Conservation (phyloP, 495 filamentous ascomycete species). For the Glonium stellatum region DNA sequence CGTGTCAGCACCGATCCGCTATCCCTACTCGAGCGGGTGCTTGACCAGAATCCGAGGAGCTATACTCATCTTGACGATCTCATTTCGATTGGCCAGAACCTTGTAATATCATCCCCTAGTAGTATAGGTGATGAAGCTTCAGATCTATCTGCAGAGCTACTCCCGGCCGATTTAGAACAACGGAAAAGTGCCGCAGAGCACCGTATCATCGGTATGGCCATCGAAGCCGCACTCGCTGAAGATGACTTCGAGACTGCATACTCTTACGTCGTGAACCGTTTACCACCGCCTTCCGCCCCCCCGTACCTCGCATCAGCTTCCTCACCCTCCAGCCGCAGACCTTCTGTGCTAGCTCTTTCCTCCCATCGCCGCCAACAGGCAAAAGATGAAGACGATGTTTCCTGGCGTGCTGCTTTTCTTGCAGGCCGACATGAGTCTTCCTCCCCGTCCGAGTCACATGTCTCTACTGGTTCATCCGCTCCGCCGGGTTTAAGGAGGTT, state of each 20-base stretch:
- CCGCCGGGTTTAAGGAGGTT: slow-evolving; percentile 53
- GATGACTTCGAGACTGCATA: slow-evolving; percentile 97
- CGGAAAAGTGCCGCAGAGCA: slow-evolving; percentile 45
- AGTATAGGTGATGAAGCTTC: slow-evolving; percentile 40
- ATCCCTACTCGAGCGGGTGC: slow-evolving; percentile 72
- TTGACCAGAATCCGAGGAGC: slow-evolving; percentile 77
- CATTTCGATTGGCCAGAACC: slow-evolving; percentile 65
- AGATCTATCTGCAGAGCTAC: slow-evolving; percentile 40
- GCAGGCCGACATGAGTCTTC: slow-evolving; percentile 69
- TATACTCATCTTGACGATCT: slow-evolving; percentile 86
- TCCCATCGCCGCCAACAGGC: neutral
- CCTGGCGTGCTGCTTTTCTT: slow-evolving; percentile 87
- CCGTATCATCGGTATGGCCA: slow-evolving; percentile 78
- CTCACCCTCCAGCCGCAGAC: slow-evolving; percentile 5
- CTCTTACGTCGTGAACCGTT: slow-evolving; percentile 76
- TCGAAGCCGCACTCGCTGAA: slow-evolving; percentile 75
- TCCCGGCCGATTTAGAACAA: slow-evolving; percentile 15
- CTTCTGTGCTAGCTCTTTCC: neutral
- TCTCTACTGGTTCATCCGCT: slow-evolving; percentile 40
- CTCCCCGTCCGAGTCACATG: slow-evolving; percentile 34
- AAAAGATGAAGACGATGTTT: slow-evolving; percentile 60
- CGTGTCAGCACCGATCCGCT: slow-evolving; percentile 81
- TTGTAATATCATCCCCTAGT: slow-evolving; percentile 43
- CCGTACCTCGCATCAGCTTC: slow-evolving; percentile 5
- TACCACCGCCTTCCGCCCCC: slow-evolving; percentile 28